phyloP scores from a whole-genome alignment of 768 basidiomycete species.

The Phaffia tasmanica region DNA sequence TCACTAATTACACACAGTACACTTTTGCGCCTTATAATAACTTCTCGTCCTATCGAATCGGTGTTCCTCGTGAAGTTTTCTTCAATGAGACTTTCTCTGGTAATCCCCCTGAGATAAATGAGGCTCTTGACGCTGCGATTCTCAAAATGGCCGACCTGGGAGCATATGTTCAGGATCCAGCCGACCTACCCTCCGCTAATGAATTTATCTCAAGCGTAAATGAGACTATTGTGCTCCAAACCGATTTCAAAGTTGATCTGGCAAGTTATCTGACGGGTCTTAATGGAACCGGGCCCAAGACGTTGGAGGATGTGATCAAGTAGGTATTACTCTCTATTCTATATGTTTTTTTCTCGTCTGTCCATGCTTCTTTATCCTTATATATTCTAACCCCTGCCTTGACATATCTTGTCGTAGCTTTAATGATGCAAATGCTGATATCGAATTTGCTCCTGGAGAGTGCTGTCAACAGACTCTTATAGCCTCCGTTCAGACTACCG shows the following conservation, averaged over 20 bases:
- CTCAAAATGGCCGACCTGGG: conserved; percentile 22
- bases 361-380: too few species aligned
- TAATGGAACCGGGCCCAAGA: conserved; percentile 17
- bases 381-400: neutral
- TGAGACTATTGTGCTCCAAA: conserved; percentile 28
- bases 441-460: conserved; percentile 31
- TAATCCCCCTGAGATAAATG: conserved; percentile 21
- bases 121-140: conserved; percentile 26
- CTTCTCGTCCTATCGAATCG: conserved; percentile 27
- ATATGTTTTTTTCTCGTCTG: neutral
- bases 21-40: conserved; percentile 23
- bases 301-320: conserved; percentile 30
- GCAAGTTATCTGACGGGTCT: conserved; percentile 28
- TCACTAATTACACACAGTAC: conserved; percentile 27
- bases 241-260: conserved; percentile 31
- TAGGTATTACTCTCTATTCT: neutral
- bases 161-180: conserved; percentile 26
- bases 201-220: conserved; percentile 22
- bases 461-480: conserved; percentile 33
- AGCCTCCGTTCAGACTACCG: conserved; percentile 26
- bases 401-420: conserved; percentile 18
- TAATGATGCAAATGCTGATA: conserved; percentile 29
- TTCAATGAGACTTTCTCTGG: conserved; percentile 17
- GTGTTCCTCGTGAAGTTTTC: conserved; percentile 28
- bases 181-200: conserved; percentile 25